Evolutionary conservation across 306 rosid species (phyloP).

Genomic region (Cucurbita moschata): DNA sequence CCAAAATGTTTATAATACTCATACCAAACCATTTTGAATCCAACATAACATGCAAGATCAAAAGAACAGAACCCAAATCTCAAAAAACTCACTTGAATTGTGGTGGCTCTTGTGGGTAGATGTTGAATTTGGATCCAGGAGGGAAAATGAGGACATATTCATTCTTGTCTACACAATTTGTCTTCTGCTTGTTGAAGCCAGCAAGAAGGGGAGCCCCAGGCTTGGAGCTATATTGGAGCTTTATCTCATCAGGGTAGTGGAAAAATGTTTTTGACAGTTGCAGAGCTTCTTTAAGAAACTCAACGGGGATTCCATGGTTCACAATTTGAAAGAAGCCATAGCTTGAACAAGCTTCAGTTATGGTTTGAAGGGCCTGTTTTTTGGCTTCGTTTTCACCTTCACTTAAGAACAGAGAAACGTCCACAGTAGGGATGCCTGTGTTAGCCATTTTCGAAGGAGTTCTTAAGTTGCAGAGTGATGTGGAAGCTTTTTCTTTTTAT

Average conservation of each 20-base stretch:
- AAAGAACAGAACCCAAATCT: neutral
- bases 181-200: constrained; percentile 23
- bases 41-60: too few relatives aligned
- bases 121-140: constrained; percentile 22
- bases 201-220: constrained; percentile 24
- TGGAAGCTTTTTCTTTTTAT: neutral
- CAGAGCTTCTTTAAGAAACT: constrained; percentile 17
- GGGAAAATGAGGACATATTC: constrained; percentile 25
- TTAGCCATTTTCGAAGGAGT: constrained; percentile 7
- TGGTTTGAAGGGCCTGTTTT: constrained; percentile 12
- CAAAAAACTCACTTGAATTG: constrained; percentile 11
- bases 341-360: constrained; percentile 26
- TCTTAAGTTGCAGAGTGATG: neutral
- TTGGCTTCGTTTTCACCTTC: constrained; percentile 14
- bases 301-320: constrained; percentile 28
- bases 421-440: constrained; percentile 22
- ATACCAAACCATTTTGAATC: too few relatives aligned
- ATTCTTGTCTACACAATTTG: constrained; percentile 19
- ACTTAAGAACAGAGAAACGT: constrained; percentile 20
- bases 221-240: constrained; percentile 16
- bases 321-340: constrained; percentile 42
- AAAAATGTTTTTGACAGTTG: constrained; percentile 23
- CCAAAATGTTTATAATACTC: neutral
- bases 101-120: constrained; percentile 32
- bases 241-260: constrained; percentile 25